These are phyloP conservation scores for Asterochloris sp. DNA, from an alignment of 139 green algal genomes.

Conservation along the genomic window DNA sequence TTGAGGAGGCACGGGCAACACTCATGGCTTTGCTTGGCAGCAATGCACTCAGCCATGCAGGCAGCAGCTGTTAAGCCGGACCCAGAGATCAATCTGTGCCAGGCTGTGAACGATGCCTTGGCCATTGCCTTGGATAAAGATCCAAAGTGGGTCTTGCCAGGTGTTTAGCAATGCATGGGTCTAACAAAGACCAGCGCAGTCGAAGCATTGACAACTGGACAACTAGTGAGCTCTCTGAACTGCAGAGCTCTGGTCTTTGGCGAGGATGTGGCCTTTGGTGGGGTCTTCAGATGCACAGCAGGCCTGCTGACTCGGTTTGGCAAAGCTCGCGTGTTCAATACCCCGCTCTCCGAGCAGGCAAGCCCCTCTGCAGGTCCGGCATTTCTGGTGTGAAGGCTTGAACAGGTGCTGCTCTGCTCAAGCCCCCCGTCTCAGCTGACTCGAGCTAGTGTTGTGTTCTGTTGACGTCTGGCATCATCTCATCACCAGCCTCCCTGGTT, in stretches of 20 bases:
- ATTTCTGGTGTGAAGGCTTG: not conserved
- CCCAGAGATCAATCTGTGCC: conserved; percentile 72
- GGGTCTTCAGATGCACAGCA: conserved; percentile 89
- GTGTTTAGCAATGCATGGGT: too few species aligned
- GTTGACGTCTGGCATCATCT: too few species aligned
- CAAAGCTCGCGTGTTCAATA: conserved; percentile 88
- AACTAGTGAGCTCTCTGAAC: not conserved
- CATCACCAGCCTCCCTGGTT: too few species aligned
- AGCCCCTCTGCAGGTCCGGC: not conserved
- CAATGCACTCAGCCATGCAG: too few species aligned
- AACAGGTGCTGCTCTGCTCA: too few species aligned
- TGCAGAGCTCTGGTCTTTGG: conserved; percentile 77
- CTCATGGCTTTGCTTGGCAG: too few species aligned
- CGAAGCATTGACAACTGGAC: too few species aligned
- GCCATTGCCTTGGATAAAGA: conserved; percentile 65
- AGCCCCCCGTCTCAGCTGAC: too few species aligned
- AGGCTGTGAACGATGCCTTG: conserved; percentile 84
- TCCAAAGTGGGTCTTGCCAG: conserved; percentile 10
- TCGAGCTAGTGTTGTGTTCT: too few species aligned
- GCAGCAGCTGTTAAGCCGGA: too few species aligned
- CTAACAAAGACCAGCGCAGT: too few species aligned
- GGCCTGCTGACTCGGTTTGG: conserved; percentile 77
- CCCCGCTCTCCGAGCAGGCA: conserved; percentile 85
- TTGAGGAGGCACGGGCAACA: too few species aligned
- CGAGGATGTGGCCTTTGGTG: conserved; percentile 91